Conservation (phyloP, 768 basidiomycete genomes). For the Suillus plorans region DNA sequence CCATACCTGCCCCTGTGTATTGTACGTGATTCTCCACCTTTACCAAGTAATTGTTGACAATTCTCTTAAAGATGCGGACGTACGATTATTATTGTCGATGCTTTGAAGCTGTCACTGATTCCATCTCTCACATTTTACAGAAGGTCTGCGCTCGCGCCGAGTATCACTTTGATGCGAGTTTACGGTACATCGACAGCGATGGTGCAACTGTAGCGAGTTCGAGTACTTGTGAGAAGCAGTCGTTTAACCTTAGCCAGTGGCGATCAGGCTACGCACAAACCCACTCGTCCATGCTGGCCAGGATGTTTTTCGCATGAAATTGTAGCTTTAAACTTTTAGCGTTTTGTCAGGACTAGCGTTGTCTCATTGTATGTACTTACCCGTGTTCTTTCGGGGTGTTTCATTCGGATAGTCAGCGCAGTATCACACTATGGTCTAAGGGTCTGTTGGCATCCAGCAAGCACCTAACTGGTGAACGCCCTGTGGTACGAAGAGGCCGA, state of each 20-base stretch:
- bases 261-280: conserved; percentile 30
- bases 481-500: background rate
- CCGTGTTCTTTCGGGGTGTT: background rate
- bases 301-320: conserved; percentile 28
- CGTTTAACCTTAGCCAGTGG: conserved; percentile 33
- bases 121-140: conserved; percentile 28
- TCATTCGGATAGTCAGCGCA: background rate
- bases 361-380: background rate
- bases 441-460: background rate
- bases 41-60: background rate
- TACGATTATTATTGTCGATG: conserved; percentile 25
- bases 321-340: background rate
- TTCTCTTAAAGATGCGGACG: conserved; percentile 50
- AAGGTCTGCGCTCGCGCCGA: conserved; percentile 53
- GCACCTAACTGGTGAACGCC: background rate
- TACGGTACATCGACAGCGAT: conserved; percentile 28
- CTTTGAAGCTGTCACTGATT: background rate
- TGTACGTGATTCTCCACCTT: conserved; percentile 37
- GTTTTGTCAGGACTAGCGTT: background rate
- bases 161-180: conserved; percentile 46
- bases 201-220: conserved; percentile 37
- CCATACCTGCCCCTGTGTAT: conserved; percentile 63
- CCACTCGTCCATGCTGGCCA: conserved; percentile 28
- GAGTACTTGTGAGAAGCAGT: background rate
- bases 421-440: background rate